Base-by-base conservation (phyloP, 108 stramenopile genomes). In the Cylindrotheca fusiformis region DNA sequence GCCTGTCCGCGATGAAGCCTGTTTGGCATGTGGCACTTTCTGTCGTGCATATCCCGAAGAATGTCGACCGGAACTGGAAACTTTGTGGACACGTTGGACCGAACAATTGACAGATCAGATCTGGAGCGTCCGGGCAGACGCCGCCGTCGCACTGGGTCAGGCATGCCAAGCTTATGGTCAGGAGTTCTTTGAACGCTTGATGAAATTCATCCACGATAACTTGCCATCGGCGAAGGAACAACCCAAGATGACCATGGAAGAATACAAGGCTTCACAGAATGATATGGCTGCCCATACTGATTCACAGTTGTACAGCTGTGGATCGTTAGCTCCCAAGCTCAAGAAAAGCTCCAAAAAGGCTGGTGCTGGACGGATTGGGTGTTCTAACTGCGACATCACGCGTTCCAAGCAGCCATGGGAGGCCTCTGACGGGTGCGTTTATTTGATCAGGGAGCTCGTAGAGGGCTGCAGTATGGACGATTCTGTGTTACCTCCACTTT, bases 1-100 rank as follows among this genome's bases (percentile, higher is more conserved):
- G 97, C 97, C 97, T 10, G 97, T 98, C 36, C 90, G 97, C 30
- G 97, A 98, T 60, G 95, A 96, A 75, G 96, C 97, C 21, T 97
- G 96, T 63, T 75, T 97, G 53, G 95, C 97, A 18, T 94, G 90
- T 63, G 97, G 97, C 2, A 85, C 77, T 17, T 95, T 96, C 52
- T 90, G 87, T 55, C 65, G 75, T 19, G 86, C 88, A 6, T 93
- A 85, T 67, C 90, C 90, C 0, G 89, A 96, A 64, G 93, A 95
- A 49, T 95, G 91, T 60, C 74, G 69, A 14, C 78, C 90, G 4
- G 88, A 93, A 65, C 63, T 96, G 27, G 75, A 82, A 3, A 84
- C 77, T 41, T 80, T 97, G 45, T 94, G 86, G 71, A 83, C 86
- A 57, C 75, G 91, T 30, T 97, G 97, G 97, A 90, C 90, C 32